Percentiles rank a stretch among this genome's conserved stretches.
Conservation (phyloP, 176 grass and related monocot genomes). For the Triticum timopheevii region DNA sequence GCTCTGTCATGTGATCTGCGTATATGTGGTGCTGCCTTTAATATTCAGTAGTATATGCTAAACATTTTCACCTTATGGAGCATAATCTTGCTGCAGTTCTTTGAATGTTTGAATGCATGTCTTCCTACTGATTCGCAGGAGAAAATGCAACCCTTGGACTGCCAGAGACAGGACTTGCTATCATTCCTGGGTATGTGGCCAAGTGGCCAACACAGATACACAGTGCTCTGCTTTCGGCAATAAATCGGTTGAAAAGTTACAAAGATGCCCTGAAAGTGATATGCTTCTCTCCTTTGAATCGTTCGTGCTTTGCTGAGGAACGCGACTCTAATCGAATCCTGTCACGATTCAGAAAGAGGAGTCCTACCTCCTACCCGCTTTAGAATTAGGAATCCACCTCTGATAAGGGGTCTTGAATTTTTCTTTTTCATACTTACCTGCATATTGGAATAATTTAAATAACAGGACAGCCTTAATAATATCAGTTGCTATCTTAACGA, state of each 20-base stretch:
- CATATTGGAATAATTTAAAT: neutral
- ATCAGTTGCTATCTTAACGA: neutral
- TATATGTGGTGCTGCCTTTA: constrained; percentile 67
- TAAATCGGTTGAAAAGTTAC: neutral
- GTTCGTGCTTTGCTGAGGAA: neutral
- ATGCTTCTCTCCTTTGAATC: neutral
- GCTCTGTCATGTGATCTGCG: constrained; percentile 76
- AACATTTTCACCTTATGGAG: neutral
- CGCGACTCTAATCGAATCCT: neutral
- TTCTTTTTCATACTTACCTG: neutral
- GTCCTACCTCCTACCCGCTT: neutral
- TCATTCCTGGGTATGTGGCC: constrained; percentile 77
- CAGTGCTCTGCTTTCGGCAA: neutral
- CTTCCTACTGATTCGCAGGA: constrained; percentile 34
- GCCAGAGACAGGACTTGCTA: constrained; percentile 85
- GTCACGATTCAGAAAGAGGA: neutral
- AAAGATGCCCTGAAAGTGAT: neutral
- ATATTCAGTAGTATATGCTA: neutral
- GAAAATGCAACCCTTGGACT: constrained; percentile 75
- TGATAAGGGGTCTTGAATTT: neutral
- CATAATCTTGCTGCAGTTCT: neutral
- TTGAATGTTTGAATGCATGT: neutral
- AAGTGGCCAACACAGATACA: neutral
- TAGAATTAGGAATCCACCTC: neutral
- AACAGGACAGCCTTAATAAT: neutral